Base-by-base conservation (phyloP, 2,329 filamentous ascomycete genomes). In the Thelonectria blattea region DNA sequence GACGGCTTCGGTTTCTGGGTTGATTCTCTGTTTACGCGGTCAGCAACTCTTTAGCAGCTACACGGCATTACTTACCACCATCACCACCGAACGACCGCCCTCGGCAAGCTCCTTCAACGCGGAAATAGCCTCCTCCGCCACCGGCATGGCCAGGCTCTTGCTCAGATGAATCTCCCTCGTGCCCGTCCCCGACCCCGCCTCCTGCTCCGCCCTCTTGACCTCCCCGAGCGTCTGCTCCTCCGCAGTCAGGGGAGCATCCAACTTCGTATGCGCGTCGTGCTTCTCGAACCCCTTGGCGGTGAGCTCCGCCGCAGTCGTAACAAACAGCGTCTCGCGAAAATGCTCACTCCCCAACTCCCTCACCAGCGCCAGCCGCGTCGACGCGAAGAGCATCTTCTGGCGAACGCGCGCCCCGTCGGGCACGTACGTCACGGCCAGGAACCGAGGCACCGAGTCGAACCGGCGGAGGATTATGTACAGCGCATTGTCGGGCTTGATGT, bases 341-440 rank as follows among this genome's bases (percentile, higher is more conserved):
- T 92, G 84, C 74, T 95, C 91, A 55, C 87, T 85, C 47, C 92
- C 91, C 10, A 95, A 81, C 76, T 94, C 91, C 43, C 91, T 85
- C 51, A 89, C 85, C 1, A 95, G 82, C 0, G 91, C 91, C 68
- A 93, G 80, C 10, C 91, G 85, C 27, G 91, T 93, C 22, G 88
- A 86, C 6, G 91, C 91, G 74, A 94, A 93, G 20, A 95, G 84
- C 89, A 92, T 95, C 82, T 95, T 95, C 74, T 92, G 89, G 41
- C 91, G 88, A 58, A 95, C 91, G 27, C 89, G 90, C 41, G 91
- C 91, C 1, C 85, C 73, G 75, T 94, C 90, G 24, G 91, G 92
- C 6, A 95, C 87, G 74, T 93, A 95, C 37, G 91, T 92, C 37
- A 93, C 80, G 47, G 88, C 90, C 24, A 90, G 78, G 65, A 93